Base-by-base conservation (phyloP, 169 alveolate species). In the Miamiensis avidus region DNA sequence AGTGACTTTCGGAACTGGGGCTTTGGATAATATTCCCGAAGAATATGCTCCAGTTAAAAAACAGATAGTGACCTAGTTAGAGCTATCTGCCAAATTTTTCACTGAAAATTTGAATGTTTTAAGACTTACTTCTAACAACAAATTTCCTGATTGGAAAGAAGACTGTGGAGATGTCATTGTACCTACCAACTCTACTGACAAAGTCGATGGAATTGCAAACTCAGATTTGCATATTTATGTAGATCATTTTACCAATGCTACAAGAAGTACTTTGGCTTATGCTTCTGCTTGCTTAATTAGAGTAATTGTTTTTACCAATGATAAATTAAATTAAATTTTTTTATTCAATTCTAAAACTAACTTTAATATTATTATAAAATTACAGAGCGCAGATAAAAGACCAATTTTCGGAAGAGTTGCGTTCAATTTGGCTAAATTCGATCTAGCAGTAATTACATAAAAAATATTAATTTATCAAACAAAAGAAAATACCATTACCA, bases 221-320 rank as follows among this genome's bases (percentile, higher is more conserved):
- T 49, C 76, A 0, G 84, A 79, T 79, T 72, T 79, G n/a, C 84
- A 79, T 31, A 28, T 79, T 11, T 79, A 79, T 79, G 65, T 79
- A 28, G 64, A 34, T 79, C 64, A 0, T 64, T 28, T 15, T 29
- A 65, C 1, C 29, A 49, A 79, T 1, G 6, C 74, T 16, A 65
- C 34, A 0, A 0, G 4, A 0, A 34, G 76, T 16, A 49, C 16
- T n/a, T 0, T 49, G 11, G 84, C 84, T 0, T 29, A 79, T 64
- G 84, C 84, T 15, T 33, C 30, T 1, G 34, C 30, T 29, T 79
- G 84, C n/a, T 28, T 29, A 28, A 31, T 49, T 49, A n/a, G 64
- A 65, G 29, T n/a, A n/a, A n/a, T n/a, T n/a, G n/a, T n/a, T n/a
- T n/a, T n/a, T n/a, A n/a, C n/a, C n/a, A n/a, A n/a, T n/a, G n/a